Percentiles rank a stretch among this genome's conserved stretches.
phyloP scores from a whole-genome alignment of 106 monocot species.

The Posidonia australis region DNA sequence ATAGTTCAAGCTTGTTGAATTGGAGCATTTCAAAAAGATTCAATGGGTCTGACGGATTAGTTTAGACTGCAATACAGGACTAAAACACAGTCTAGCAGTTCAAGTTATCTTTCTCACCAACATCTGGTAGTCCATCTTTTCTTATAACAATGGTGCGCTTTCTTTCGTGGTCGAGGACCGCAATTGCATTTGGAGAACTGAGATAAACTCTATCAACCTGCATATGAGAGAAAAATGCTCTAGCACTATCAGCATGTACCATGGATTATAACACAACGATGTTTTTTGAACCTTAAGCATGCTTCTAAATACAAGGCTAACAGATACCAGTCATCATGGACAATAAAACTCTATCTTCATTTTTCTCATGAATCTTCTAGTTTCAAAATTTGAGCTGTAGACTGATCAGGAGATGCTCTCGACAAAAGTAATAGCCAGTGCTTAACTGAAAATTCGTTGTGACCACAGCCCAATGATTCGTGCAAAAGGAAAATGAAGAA shows the following conservation, averaged over 20 bases:
- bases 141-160: conserved; percentile 74
- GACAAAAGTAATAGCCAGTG: not conserved
- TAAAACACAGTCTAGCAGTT: too few species aligned
- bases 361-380: too few species aligned
- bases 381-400: too few species aligned
- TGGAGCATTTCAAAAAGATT: too few species aligned
- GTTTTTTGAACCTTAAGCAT: too few species aligned
- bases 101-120: conserved; percentile 31
- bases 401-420: not conserved
- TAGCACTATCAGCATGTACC: not conserved
- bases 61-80: not conserved
- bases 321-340: too few species aligned
- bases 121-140: conserved; percentile 85
- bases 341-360: too few species aligned
- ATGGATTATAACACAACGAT: not conserved
- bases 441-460: not conserved
- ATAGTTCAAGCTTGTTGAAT: not conserved
- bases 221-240: not conserved
- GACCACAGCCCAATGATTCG: not conserved
- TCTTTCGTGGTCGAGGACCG: conserved; percentile 88
- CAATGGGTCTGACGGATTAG: not conserved
- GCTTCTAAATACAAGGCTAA: too few species aligned
- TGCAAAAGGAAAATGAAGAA: not conserved
- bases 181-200: conserved; percentile 62
- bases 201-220: conserved; percentile 94